phyloP scores from a whole-genome alignment of 2,329 filamentous ascomycete genomes.

The Arthrobotrys pseudoclavata region DNA sequence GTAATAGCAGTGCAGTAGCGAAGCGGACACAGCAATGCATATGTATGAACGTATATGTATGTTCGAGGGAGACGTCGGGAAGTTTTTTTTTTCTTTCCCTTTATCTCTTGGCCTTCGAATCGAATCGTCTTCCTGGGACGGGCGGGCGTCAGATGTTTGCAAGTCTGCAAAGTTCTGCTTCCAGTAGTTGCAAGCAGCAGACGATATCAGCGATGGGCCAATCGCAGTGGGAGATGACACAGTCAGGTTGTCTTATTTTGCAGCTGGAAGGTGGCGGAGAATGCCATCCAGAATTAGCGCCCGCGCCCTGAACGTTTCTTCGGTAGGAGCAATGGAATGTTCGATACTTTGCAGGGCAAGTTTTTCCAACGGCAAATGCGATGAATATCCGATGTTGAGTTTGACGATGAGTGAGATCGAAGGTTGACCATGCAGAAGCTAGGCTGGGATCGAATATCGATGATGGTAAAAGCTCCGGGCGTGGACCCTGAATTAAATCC shows the following conservation, averaged over 20 bases:
- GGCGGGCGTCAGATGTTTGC: conserved; percentile 50
- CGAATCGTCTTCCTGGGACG: conserved; percentile 48
- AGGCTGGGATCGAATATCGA: not conserved
- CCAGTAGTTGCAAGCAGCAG: conserved; percentile 56
- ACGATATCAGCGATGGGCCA: conserved; percentile 35
- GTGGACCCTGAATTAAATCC: not conserved
- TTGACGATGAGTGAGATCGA: not conserved
- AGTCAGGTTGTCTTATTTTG: conserved; percentile 35
- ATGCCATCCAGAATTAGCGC: conserved; percentile 48
- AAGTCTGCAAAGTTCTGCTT: conserved; percentile 52
- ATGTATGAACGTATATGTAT: conserved; percentile 10
- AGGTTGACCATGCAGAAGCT: not conserved
- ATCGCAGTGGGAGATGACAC: conserved; percentile 54
- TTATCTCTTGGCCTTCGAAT: conserved; percentile 20
- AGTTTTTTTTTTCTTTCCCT: conserved; percentile 27
- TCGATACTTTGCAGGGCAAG: conserved; percentile 17
- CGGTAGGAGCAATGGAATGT: conserved; percentile 46
- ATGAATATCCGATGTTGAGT: not conserved
- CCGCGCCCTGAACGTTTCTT: conserved; percentile 24
- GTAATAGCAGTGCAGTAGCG: conserved; percentile 2
- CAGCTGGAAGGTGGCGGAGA: conserved; percentile 48
- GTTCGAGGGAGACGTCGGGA: conserved; percentile 22
- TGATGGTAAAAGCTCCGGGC: not conserved
- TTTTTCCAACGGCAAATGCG: conserved; percentile 19
- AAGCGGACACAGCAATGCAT: conserved; percentile 24